Evolutionary conservation across 768 basidiomycete species (phyloP), one percentile per base, ranked within the genome.

Genomic region (Amanita rimosa): DNA sequence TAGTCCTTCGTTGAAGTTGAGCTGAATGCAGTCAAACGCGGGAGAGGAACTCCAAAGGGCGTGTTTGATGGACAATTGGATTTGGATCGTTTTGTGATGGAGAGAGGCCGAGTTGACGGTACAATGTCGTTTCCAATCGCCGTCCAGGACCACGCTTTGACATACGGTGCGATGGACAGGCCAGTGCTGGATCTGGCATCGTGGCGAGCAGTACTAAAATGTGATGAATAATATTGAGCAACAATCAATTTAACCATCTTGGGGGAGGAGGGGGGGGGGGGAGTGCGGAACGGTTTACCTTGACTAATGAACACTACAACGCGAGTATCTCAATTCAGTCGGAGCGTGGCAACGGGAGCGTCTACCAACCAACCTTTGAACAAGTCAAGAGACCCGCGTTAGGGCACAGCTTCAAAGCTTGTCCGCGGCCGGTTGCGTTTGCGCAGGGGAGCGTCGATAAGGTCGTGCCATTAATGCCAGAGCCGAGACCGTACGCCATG

Each of bases 71-170:
- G 45, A 19, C 21, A 33, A 6, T 35, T 33, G 33, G 6, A 46
- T 38, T 36, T 22, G 45, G 17, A 38, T 19, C 7, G 45, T 13
- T 19, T 35, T 35, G 10, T 36, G 19, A 31, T 26, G 8, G 17
- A 16, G 8, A 13, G 14, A 5, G 13, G 27, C 13, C 7, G 64
- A 66, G 7, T 51, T 44, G 1, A 49, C 41, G 9, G 64, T 53
- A 66, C 67, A 70, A 27, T 55, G 55, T 5, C 66, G 68, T 33
- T 63, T 57, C 68, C 69, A 69, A 36, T 52, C 51, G 2, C 40
- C 17, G 37, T 58, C 52, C 3, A 37, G 47, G 17, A 14, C 40
- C 24, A 16, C 38, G 31, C 31, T 39, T 39, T 48, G 47, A 33
- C 37, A 48, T 13, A 31, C 26, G 8, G 16, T 9, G 11, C 26